phyloP scores from a whole-genome alignment of 2,329 filamentous ascomycete genomes.

The Cercospora sp. region DNA sequence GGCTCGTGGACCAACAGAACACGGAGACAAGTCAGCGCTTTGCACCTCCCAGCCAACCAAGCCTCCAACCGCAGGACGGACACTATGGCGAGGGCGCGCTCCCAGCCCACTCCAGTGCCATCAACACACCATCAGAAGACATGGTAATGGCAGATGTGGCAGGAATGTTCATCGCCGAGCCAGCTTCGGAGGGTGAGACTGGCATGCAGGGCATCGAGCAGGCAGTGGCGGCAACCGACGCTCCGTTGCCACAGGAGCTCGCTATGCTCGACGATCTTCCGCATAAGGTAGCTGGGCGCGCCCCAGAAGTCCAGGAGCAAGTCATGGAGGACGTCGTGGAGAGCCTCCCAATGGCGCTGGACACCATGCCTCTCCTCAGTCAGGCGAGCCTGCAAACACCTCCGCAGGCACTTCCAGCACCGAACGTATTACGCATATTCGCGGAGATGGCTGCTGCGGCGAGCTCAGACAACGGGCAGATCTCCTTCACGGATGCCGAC shows the following conservation, averaged over 20 bases:
- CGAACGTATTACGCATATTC: fast-evolving
- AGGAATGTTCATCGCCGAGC: neutral
- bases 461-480: neutral
- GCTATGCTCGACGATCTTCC: neutral
- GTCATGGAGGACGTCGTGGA: neutral
- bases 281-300: neutral
- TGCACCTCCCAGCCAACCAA: neutral
- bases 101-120: neutral
- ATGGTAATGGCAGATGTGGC: neutral
- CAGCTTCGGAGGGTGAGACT: neutral
- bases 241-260: neutral
- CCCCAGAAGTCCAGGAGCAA: neutral
- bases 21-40: neutral
- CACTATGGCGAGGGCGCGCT: neutral
- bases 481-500: neutral
- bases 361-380: neutral
- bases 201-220: neutral
- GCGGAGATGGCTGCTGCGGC: neutral
- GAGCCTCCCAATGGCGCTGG: neutral
- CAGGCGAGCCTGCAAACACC: neutral
- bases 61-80: neutral
- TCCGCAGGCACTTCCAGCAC: neutral
- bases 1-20: neutral
- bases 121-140: neutral
- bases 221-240: neutral